Base-by-base conservation (phyloP, 1,284 basidiomycete genomes). In the Boletellus deceptivus region DNA sequence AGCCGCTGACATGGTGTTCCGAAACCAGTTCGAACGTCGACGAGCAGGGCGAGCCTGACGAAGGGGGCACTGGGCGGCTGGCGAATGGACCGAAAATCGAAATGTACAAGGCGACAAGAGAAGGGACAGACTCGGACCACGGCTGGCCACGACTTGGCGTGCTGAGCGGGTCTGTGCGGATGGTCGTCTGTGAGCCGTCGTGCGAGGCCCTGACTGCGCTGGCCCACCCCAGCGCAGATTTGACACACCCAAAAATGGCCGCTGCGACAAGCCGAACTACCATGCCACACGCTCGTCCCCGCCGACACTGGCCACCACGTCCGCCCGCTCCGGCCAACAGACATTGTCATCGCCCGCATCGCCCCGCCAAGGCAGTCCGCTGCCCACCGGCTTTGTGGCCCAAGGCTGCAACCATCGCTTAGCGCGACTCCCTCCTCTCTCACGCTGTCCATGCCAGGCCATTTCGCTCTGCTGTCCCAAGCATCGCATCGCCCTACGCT, bases 1-100 rank as follows among this genome's bases (percentile, higher is more conserved):
- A 42, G 79, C 69, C 53, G 72, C 71, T 49, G 82, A 80, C 82
- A 84, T 84, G 58, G 59, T 65, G 59, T 59, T 60, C 18, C 41
- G 68, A 65, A 65, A 53, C 68, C 64, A 70, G 68, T 64, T 65
- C 68, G 68, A 70, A 62, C 53, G 35, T 42, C 35, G 54, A 48
- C 35, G 27, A 41, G 48, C 57, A 48, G 54, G 8, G 38, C 29
- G 29, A 31, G 29, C 29, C 29, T 31, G 11, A 8, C 29, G 29
- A 8, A n/a, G n/a, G n/a, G n/a, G 29, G 29, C 49, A 27, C 33
- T 25, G 20, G 41, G 53, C 47, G 51, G 59, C 57, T 63, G 53
- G 52, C 64, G 43, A 48, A 40, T n/a, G 49, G 36, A 31, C 11
- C 13, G 29, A 31, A 31, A 42, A 48, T 33, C 43, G 39, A 46